Percentiles rank a stretch among this genome's conserved stretches.
These are phyloP conservation scores for Bonia amplexicaulis DNA, from an alignment of 176 grass and related monocot species.

Conservation along the genomic window DNA sequence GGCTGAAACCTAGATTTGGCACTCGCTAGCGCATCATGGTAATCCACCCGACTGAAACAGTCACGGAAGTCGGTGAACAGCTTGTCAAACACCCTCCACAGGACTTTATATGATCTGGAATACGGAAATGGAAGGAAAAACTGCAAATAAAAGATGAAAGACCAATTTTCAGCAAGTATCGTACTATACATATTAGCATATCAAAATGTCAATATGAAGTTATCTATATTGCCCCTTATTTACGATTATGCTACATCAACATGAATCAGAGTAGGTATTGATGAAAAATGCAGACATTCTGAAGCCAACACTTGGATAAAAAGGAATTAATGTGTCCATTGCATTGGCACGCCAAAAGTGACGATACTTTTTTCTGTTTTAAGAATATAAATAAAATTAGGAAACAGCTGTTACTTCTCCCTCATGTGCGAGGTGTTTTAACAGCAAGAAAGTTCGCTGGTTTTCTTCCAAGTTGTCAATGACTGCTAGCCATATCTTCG, in stretches of 20 bases:
- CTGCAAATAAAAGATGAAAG: conserved; percentile 41
- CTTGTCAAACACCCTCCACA: conserved; percentile 93
- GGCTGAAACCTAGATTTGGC: conserved; percentile 84
- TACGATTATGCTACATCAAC: not conserved
- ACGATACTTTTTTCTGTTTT: not conserved
- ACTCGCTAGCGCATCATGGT: conserved; percentile 59
- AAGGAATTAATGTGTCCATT: not conserved
- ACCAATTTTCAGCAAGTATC: not conserved
- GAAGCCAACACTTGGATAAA: not conserved
- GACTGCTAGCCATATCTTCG: conserved; percentile 84
- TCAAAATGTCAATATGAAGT: not conserved
- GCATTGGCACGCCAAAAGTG: not conserved
- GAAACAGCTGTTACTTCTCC: conserved; percentile 68
- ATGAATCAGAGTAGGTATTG: not conserved
- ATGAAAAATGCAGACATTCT: not conserved
- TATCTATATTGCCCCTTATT: not conserved
- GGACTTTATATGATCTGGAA: conserved; percentile 76
- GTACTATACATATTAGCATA: not conserved
- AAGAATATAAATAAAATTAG: not conserved
- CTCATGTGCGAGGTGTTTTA: conserved; percentile 79
- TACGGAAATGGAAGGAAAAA: conserved; percentile 95
- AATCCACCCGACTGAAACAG: conserved; percentile 65
- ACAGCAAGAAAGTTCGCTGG: conserved; percentile 51
- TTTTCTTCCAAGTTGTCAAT: conserved; percentile 98
- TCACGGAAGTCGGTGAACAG: conserved; percentile 92